A percentile compares a stretch with the other conserved stretches of the same genome.
Conservation (phyloP, 2,329 filamentous ascomycete genomes). For the Bertia moriformis region DNA sequence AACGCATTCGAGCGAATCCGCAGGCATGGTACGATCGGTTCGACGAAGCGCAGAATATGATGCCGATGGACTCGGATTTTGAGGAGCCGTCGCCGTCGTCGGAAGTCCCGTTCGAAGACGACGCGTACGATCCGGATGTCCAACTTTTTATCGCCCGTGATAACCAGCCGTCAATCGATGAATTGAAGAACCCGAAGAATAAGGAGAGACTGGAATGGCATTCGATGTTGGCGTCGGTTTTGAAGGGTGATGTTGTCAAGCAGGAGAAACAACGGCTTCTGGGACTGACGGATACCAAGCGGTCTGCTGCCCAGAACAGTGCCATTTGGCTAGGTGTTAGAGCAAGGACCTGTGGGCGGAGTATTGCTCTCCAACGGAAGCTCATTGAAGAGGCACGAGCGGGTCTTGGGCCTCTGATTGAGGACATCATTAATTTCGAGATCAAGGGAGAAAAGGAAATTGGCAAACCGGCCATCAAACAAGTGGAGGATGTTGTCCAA, state of each 20-base stretch:
- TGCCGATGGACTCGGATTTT: constrained; percentile 79
- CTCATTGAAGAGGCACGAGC: constrained; percentile 74
- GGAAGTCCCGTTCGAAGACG: constrained; percentile 70
- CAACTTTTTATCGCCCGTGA: constrained; percentile 87
- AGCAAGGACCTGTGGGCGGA: constrained; percentile 70
- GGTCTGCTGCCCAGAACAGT: constrained; percentile 56
- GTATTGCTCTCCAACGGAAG: constrained; percentile 69
- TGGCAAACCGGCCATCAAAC: constrained; percentile 72
- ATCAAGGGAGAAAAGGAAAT: constrained; percentile 88
- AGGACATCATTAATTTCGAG: constrained; percentile 82
- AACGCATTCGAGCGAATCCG: constrained; percentile 72
- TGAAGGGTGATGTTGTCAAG: constrained; percentile 91
- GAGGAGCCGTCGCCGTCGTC: constrained; percentile 84
- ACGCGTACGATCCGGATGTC: constrained; percentile 80
- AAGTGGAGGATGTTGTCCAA: constrained; percentile 76
- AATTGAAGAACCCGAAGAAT: constrained; percentile 75
- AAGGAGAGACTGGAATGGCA: constrained; percentile 93
- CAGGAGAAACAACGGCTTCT: constrained; percentile 96
- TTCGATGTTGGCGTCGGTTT: constrained; percentile 86
- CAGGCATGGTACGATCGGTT: constrained; percentile 17
- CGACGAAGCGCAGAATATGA: constrained; percentile 8
- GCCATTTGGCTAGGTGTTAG: constrained; percentile 82
- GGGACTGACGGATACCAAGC: constrained; percentile 49
- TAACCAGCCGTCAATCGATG: constrained; percentile 74
- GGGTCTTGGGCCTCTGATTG: constrained; percentile 59